Base-by-base conservation (phyloP, 2,329 filamentous ascomycete species). In the Pseudogymnoascus sp. region DNA sequence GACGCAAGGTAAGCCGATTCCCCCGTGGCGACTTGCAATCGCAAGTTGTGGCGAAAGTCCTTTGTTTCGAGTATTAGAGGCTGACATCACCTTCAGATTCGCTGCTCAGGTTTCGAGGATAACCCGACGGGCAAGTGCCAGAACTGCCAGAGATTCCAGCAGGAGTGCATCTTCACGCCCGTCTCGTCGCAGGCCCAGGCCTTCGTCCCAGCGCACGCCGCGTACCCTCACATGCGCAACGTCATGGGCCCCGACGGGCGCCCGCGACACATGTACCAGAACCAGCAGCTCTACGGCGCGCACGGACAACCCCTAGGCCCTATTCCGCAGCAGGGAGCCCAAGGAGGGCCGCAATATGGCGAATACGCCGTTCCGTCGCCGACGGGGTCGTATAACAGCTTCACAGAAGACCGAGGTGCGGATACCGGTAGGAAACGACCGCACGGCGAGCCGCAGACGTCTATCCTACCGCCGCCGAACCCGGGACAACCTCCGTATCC, bases 121-220 rank as follows among this genome's bases (percentile, higher is more conserved):
- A 89, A 86, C 41, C 84, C 87, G 41, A 86, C 90, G 74, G 88
- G 88, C 65, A 84, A 87, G 66, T 91, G 88, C 79, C 84, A 81
- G 71, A 90, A 90, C 74, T 91, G 88, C 73, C 80, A 86, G 68
- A 81, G 88, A 60, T 91, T 90, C 77, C 87, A 88, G 68, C 88
- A 90, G 75, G 87, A 90, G 73, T 91, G 88, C 76, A 85, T 91
- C 75, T 91, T 91, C 75, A 90, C 87, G 1, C 88, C 88, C 2
- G 88, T 91, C 23, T 90, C 86, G 3, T 88, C 87, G 10, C 87
- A 90, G 76, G 85, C 87, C 7, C 87, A 90, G 74, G 88, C 88
- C 10, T 90, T 90, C 71, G 88, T 90, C 36, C 88, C 88, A 6
- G 87, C 87, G 8, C 86, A 90, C 73, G 86, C 87, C 6, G 85